Conservation (phyloP, 441 rosid species). For the Bruguiera hainesii region DNA sequence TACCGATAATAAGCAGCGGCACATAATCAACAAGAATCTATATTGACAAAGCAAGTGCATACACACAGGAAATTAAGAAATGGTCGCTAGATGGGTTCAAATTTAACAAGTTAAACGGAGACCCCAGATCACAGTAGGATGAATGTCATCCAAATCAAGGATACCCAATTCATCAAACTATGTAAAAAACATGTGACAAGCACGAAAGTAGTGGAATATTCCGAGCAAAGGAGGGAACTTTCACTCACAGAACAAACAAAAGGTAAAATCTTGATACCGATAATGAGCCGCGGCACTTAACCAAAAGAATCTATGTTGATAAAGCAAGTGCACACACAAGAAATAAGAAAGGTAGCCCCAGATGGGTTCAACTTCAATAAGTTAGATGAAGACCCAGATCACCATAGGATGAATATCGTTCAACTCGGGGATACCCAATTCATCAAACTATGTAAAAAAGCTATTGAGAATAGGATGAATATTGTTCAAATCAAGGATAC, state of each 20-base stretch:
- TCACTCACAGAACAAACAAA: slow-evolving; percentile 1
- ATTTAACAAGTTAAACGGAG: neutral
- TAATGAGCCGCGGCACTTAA: slow-evolving; percentile 1
- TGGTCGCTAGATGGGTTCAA: neutral
- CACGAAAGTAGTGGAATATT: neutral
- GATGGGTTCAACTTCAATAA: neutral
- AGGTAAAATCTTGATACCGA: neutral
- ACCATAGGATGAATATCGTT: neutral
- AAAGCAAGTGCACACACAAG: neutral
- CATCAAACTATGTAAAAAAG: neutral
- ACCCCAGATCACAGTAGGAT: slow-evolving; percentile 12
- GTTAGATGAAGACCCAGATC: slow-evolving; percentile 6
- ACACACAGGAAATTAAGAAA: neutral
- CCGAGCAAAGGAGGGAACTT: neutral
- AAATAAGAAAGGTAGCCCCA: neutral
- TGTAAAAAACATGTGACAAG: neutral
- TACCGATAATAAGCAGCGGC: neutral
- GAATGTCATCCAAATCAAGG: neutral
- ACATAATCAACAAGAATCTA: neutral
- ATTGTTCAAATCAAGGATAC: slow-evolving; percentile 1
- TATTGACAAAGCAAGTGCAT: neutral
- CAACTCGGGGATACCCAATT: slow-evolving; percentile 6
- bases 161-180: slow-evolving; percentile 9
- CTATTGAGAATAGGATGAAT: neutral
- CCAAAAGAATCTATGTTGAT: neutral